Conservation (phyloP, 2,329 filamentous ascomycete genomes). For the Tolypocladium sp. region DNA sequence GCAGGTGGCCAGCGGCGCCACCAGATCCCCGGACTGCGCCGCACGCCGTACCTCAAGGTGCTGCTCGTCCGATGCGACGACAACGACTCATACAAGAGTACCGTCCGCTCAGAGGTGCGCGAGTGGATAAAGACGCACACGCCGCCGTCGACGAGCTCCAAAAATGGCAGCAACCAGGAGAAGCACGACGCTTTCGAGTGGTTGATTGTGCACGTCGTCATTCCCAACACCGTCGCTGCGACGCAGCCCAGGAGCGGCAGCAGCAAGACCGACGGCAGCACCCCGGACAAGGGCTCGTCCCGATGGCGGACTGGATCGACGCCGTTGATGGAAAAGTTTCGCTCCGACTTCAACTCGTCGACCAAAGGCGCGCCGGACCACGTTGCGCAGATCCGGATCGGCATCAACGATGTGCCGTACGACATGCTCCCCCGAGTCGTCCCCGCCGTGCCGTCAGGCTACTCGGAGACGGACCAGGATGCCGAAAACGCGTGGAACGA, state of each 20-base stretch:
- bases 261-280: constrained; percentile 42
- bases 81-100: constrained; percentile 83
- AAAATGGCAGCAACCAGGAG: constrained; percentile 58
- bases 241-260: constrained; percentile 60
- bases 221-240: constrained; percentile 75
- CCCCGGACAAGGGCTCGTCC: constrained; percentile 60
- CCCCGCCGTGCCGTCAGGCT: constrained; percentile 53
- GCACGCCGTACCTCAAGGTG: constrained; percentile 89
- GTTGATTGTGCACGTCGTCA: constrained; percentile 85
- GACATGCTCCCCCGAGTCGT: constrained; percentile 54
- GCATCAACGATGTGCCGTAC: constrained; percentile 59
- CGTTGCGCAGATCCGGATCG: constrained; percentile 77
- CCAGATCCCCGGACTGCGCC: constrained; percentile 87
- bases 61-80: constrained; percentile 89
- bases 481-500: constrained; percentile 77
- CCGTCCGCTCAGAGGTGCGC: constrained; percentile 66
- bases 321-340: constrained; percentile 81
- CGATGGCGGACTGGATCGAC: constrained; percentile 73
- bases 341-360: constrained; percentile 76
- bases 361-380: constrained; percentile 65
- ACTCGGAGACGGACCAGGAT: constrained; percentile 66
- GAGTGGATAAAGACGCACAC: constrained; percentile 86
- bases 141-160: constrained; percentile 45
- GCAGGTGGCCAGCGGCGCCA: constrained; percentile 55
- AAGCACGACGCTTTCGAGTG: constrained; percentile 96